These are phyloP conservation scores for Aurifilum marmelostoma DNA, from an alignment of 2,329 filamentous ascomycete genomes.

Conservation along the genomic window DNA sequence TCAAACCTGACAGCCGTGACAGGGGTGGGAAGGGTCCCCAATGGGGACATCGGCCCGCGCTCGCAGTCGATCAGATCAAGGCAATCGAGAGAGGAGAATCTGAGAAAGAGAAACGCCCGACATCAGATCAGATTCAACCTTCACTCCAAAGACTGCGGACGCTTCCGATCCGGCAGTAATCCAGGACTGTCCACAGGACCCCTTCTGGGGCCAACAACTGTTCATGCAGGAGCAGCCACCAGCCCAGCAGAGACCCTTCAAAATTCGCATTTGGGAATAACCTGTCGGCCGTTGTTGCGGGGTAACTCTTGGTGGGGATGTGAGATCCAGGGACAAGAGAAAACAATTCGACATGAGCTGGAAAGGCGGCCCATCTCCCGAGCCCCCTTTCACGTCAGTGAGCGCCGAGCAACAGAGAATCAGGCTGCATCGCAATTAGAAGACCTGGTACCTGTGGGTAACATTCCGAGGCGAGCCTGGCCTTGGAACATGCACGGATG, in stretches of 20 bases:
- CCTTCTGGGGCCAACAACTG: neutral
- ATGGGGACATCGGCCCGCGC: constrained; percentile 16
- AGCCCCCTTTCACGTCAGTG: neutral
- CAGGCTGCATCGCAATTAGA: constrained; percentile 15
- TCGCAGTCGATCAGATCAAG: constrained; percentile 10
- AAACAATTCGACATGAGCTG: neutral
- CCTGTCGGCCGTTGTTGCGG: neutral
- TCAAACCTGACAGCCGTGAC: constrained; percentile 8
- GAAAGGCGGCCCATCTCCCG: constrained; percentile 20
- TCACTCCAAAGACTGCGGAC: neutral
- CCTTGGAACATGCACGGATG: constrained; percentile 13
- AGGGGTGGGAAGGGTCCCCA: neutral
- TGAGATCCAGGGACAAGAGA: neutral
- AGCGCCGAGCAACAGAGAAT: neutral
- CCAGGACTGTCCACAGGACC: neutral
- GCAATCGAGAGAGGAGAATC: neutral
- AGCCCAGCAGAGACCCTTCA: neutral
- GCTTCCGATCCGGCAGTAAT: neutral
- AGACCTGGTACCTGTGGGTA: constrained; percentile 11
- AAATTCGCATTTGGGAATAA: neutral
- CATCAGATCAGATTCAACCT: neutral
- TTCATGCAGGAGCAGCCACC: neutral
- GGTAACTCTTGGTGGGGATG: neutral
- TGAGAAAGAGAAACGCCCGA: neutral
- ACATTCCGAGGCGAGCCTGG: constrained; percentile 22